Base-by-base conservation (phyloP, 352 stramenopile species). In the Halophytophthora polymorphica region DNA sequence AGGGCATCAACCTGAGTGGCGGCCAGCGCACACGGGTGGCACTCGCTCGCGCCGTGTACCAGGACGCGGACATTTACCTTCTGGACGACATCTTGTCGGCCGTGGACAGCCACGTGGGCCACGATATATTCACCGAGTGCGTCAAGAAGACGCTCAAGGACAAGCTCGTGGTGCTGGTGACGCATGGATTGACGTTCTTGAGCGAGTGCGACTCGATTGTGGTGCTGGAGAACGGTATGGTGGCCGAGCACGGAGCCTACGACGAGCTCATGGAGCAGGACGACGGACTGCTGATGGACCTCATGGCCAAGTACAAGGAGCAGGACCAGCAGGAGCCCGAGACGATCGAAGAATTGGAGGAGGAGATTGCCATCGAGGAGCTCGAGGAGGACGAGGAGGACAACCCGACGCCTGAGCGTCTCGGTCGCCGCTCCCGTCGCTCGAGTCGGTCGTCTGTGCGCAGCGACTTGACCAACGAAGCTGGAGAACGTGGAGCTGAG, bases 31-130 rank as follows among this genome's bases (percentile, higher is more conserved):
- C 85, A 29, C 74, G 87, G 22, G 71, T 96, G 15, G 72, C 70
- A 4, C 58, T 97, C 10, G 89, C 89, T 0, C 71, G 87, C 33
- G 82, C 84, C 18, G 65, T 88, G 12, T 96, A 96, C 54, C 72
- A 80, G 28, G 66, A 93, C 62, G 70, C 84, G 1, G 78, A 90
- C 43, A 77, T 92, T 29, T 97, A 96, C 57, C 41, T 99, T 13
- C 69, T 99, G 2, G 97, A 99, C 62, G 95, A 98, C 54, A 80
- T 95, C 36, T 58, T 99, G 6, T 84, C 85, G 18, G 92, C 91
- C 17, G 96, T 99, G 8, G 97, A 99, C 65, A 88, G 75, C 40
- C 80, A 98, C 46, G 93, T 99, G n/a, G 90, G 79, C 6, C 83
- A 88, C 38, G 86, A 98, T 57, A 81, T 98, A 37, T 98, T 98